Percentiles rank a stretch among this genome's conserved stretches.
Evolutionary conservation across 2,329 filamentous ascomycete genomes (phyloP).

Genomic region (Trichoderma asperellum): DNA sequence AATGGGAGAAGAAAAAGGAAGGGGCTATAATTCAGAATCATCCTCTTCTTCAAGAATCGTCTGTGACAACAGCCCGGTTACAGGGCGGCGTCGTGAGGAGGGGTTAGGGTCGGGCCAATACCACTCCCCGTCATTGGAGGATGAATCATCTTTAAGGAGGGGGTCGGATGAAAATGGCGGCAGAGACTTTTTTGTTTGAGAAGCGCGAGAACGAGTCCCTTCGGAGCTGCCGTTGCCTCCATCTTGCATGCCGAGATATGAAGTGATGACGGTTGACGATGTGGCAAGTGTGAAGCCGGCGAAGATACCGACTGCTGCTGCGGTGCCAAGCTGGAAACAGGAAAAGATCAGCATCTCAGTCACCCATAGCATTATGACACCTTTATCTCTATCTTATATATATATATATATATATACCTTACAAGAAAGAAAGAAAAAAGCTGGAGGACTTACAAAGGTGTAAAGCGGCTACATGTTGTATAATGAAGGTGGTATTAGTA

Average conservation of each 20-base stretch:
- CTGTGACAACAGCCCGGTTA: constrained; percentile 60
- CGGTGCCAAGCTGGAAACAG: constrained; percentile 59
- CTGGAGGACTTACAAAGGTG: constrained; percentile 43
- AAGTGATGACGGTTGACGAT: constrained; percentile 58
- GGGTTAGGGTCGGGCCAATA: constrained; percentile 43
- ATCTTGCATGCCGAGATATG: constrained; percentile 52
- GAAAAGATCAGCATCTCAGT: neutral
- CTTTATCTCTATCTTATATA: constrained; percentile 27
- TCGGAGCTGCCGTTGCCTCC: constrained; percentile 30
- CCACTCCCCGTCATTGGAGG: constrained; percentile 46
- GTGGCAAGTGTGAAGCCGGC: constrained; percentile 64
- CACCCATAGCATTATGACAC: constrained; percentile 30
- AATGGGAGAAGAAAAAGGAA: neutral
- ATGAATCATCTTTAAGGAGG: constrained; percentile 31
- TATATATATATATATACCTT: too few relatives aligned
- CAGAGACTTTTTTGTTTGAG: constrained; percentile 28
- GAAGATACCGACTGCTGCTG: constrained; percentile 67
- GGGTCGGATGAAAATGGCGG: constrained; percentile 31
- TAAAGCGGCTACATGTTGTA: constrained; percentile 45
- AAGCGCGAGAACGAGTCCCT: constrained; percentile 17
- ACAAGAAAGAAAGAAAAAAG: too few relatives aligned
- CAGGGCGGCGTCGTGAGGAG: constrained; percentile 46
- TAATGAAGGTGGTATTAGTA: neutral
- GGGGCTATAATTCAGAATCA: constrained; percentile 53
- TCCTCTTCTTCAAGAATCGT: constrained; percentile 77